Conservation (phyloP, 2,329 filamentous ascomycete genomes). For the Penicillium olsonii region DNA sequence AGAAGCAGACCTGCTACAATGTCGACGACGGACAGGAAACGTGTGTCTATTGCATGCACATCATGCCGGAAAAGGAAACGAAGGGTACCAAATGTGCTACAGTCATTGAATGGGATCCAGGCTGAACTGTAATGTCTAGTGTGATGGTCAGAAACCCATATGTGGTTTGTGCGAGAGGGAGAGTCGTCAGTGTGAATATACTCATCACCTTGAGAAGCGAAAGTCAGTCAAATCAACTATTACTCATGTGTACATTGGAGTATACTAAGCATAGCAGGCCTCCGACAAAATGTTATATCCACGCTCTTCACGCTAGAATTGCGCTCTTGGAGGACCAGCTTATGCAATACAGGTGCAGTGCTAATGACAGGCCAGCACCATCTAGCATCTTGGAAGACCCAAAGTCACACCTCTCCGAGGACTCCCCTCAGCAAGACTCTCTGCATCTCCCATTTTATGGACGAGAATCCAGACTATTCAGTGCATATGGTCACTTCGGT, state of each 20-base stretch:
- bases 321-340: background rate
- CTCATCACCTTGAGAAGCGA: background rate
- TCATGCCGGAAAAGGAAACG: background rate
- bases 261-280: background rate
- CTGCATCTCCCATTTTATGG: too few species aligned
- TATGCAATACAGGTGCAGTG: background rate
- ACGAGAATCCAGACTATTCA: too few species aligned
- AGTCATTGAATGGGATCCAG: too few species aligned
- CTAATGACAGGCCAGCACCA: background rate
- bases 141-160: background rate
- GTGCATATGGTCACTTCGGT: too few species aligned
- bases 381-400: too few species aligned
- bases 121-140: background rate
- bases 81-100: background rate
- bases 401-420: too few species aligned
- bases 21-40: background rate
- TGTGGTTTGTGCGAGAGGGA: background rate
- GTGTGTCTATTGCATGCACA: background rate
- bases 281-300: background rate
- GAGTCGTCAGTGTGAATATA: background rate
- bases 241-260: background rate
- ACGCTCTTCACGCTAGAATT: background rate
- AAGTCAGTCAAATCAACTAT: background rate
- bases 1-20: background rate
- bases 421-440: too few species aligned